Base-by-base conservation (phyloP, 176 grass and related monocot species). In the Puya raimondii region DNA sequence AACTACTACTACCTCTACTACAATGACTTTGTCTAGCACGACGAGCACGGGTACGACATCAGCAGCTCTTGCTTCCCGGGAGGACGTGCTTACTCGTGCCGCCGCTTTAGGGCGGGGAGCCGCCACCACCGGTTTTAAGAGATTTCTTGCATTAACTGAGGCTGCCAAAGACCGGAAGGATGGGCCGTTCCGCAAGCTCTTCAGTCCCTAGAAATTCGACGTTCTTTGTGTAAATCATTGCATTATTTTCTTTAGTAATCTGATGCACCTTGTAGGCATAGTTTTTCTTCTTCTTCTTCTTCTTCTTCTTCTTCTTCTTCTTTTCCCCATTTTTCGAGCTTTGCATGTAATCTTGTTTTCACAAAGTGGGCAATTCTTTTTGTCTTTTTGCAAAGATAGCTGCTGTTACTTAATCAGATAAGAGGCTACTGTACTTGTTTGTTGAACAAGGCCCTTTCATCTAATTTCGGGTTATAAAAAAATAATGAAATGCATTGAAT, bases 141-240 rank as follows among this genome's bases (percentile, higher is more conserved):
- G 94, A 71, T 99, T 99, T 82, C 87, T 99, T 59, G 94, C 94
- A 2, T 86, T 93, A 71, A 93, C 94, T 5, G 94, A 93, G 67
- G 94, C 94, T 33, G 94, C 94, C 48, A 99, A 99, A 85, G 90
- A 99, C 63, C 83, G 90, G 63, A 93, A 93, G 66, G 94, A 99
- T 20, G 94, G 94, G 49, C 94, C 89, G 29, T 93, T 99, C 70
- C 94, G 94, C 22, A 99, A 99, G 83, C 85, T 99, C 53, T 99
- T 99, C 58, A 99, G 81, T 25, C 50, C 87, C 0, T 99, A 83
- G 65, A 67, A 6, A 76, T 75, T 90, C 70, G 65, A 14, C 11
- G 4, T 50, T 67, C 29, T 16, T 72, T 9, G 21, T 79, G 75
- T 83, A 79, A 65, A 67, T 86, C 79, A 14, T 69, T 70, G 47